Percentiles rank a stretch among this genome's conserved stretches.
Conservation (phyloP, 164 flowering plant species). For the Protea cynaroides region DNA sequence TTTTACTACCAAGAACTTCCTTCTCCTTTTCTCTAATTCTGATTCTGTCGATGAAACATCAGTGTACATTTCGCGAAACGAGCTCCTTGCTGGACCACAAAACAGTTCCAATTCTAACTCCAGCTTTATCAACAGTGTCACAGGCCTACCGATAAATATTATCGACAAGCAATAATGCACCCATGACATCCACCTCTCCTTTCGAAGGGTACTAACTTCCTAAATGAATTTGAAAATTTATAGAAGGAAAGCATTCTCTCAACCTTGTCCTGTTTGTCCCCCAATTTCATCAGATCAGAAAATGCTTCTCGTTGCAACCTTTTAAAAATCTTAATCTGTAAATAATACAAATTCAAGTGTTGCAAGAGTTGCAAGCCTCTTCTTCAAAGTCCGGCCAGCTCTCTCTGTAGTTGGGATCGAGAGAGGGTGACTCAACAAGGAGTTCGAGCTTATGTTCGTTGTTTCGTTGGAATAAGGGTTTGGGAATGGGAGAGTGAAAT, state of each 20-base stretch:
- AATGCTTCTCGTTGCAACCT: slow-evolving; percentile 88
- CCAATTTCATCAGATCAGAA: slow-evolving; percentile 88
- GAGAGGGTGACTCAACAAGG: too few relatives aligned
- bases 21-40: too few relatives aligned
- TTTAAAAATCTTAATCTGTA: slow-evolving; percentile 92
- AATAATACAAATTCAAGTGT: slow-evolving; percentile 29
- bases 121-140: slow-evolving; percentile 44
- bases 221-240: slow-evolving; percentile 54
- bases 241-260: slow-evolving; percentile 57
- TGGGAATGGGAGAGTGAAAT: too few relatives aligned
- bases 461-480: too few relatives aligned
- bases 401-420: too few relatives aligned
- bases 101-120: slow-evolving; percentile 53
- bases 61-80: too few relatives aligned
- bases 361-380: too few relatives aligned
- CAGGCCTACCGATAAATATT: slow-evolving; percentile 31
- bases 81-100: slow-evolving; percentile 55
- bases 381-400: too few relatives aligned
- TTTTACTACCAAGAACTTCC: too few relatives aligned
- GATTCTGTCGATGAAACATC: too few relatives aligned
- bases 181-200: slow-evolving; percentile 64
- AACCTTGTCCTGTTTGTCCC: slow-evolving; percentile 90
- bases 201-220: slow-evolving; percentile 57
- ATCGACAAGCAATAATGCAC: slow-evolving; percentile 49
- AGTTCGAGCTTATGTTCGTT: too few relatives aligned